Base-by-base conservation (phyloP, 1,284 basidiomycete genomes). In the Kalmanozyma brasiliensis region DNA sequence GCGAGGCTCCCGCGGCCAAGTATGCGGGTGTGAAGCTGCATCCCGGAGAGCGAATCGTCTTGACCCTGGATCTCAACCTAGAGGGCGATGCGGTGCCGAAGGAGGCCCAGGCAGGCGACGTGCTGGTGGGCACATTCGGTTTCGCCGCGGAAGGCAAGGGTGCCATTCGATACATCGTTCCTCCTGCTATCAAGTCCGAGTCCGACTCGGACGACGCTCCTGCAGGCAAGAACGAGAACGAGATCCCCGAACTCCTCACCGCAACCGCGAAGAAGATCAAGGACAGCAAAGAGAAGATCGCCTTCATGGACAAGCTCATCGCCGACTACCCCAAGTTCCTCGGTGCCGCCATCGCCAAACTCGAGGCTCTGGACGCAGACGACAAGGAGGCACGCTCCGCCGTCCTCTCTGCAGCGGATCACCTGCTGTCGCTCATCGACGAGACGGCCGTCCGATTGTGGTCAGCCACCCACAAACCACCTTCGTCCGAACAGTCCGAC, bases 21-120 rank as follows among this genome's bases (percentile, higher is more conserved):
- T 75, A 75, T 43, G 64, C 72, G 9, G 68, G 64, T 22, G 35
- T 82, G 37, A 82, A 83, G 71, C 61, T 83, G 35, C 73, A 73
- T 16, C 74, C 72, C 5, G 82, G 82, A 16, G 76, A 82, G 69
- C 56, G 70, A 4, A 75, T 76, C 22, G 70, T 78, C 24, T 44
- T 82, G 19, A 75, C 72, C 19, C 52, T 83, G 23, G 70, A 78
- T 36, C 63, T 80, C 33, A 74, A 78, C 51, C 65, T 83, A 17
- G 67, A 77, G 36, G 78, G 75, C 24, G 82, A 83, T 37, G 55
- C 59, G 7, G 62, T 80, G 41, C 81, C 80, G 36, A 80, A 81
- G 51, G 78, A 77, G 52, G 79, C 75, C 14, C 67, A 74, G 60
- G 58, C 75, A 0, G 82, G 82, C 14, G 82, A 83, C 48, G 38